phyloP scores from a whole-genome alignment of 805 yeast species.

The Zygoascus biomembranicola region DNA sequence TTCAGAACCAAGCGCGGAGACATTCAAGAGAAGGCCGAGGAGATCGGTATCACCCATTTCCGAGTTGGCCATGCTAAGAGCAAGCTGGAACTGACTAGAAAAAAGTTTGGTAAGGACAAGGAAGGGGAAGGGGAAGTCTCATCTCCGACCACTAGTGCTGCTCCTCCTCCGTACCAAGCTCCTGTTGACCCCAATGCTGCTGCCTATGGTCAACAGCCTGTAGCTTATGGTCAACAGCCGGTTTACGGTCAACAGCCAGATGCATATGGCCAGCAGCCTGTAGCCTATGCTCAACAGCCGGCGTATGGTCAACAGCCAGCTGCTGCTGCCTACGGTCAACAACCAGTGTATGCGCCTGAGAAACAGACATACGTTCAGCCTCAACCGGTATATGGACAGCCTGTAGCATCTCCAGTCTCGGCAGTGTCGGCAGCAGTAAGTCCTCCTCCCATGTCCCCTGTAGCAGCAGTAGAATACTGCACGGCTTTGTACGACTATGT shows the following conservation, averaged over 20 bases:
- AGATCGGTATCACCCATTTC: conserved; percentile 84
- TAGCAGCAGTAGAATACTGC: conserved; percentile 40
- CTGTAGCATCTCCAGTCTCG: conserved; percentile 17
- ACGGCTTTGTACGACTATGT: conserved; percentile 87
- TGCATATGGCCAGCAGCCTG: conserved; percentile 20
- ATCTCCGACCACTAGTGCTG: conserved; percentile 21
- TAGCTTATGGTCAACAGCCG: conserved; percentile 20
- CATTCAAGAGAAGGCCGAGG: conserved; percentile 82
- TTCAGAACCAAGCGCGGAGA: conserved; percentile 79
- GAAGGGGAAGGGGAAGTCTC: conserved; percentile 30
- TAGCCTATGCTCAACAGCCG: conserved; percentile 22
- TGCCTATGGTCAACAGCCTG: conserved; percentile 5
- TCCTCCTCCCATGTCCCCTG: conserved; percentile 27
- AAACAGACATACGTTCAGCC: too few relatives aligned
- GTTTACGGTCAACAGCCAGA: conserved; percentile 20
- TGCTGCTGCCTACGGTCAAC: conserved; percentile 15
- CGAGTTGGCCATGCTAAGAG: conserved; percentile 80
- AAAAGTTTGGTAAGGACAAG: conserved; percentile 42
- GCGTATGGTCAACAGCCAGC: conserved; percentile 29
- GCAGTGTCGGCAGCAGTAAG: conserved; percentile 28
- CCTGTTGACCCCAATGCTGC: conserved; percentile 27
- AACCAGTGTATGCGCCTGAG: conserved; percentile 11
- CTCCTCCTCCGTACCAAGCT: conserved; percentile 32
- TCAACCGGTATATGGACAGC: conserved; percentile 16
- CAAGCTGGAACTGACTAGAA: conserved; percentile 74